A percentile compares a stretch with the other conserved stretches of the same genome.
phyloP scores from a whole-genome alignment of 352 stramenopile species.

The Phytophthora chlamydospora region DNA sequence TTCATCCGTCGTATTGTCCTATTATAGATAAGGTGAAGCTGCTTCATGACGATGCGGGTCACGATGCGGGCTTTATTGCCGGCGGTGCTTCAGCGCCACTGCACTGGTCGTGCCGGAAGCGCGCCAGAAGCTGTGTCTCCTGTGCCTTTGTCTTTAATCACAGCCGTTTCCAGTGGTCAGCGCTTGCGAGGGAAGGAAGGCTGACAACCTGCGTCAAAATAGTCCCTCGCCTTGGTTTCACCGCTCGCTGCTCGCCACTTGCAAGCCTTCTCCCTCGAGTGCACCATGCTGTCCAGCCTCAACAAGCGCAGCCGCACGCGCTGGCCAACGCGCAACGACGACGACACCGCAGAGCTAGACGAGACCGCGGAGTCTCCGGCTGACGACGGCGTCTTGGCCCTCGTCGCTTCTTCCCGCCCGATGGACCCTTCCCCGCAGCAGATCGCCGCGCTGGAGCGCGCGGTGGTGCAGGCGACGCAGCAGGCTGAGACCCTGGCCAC shows the following conservation, averaged over 20 bases:
- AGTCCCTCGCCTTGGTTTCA: too few relatives aligned
- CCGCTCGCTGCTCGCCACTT: not conserved
- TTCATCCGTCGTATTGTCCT: too few relatives aligned
- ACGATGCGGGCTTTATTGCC: too few relatives aligned
- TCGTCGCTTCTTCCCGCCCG: not conserved
- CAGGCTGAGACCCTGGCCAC: conserved; percentile 11
- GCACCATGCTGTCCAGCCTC: conserved; percentile 25
- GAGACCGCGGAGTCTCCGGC: not conserved
- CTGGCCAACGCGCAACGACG: conserved; percentile 5
- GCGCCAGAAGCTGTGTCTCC: too few relatives aligned
- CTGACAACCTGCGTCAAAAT: too few relatives aligned
- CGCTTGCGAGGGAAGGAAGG: too few relatives aligned
- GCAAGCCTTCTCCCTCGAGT: not conserved
- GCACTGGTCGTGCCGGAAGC: too few relatives aligned
- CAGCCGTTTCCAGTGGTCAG: too few relatives aligned
- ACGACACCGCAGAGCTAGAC: not conserved
- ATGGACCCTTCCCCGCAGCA: not conserved
- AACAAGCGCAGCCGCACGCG: conserved; percentile 23
- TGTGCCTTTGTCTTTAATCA: too few relatives aligned
- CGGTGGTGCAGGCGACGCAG: conserved; percentile 2
- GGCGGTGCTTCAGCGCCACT: too few relatives aligned
- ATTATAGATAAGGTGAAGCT: too few relatives aligned
- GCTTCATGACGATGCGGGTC: too few relatives aligned
- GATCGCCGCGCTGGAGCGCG: conserved; percentile 16
- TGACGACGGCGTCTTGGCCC: not conserved